phyloP scores from a whole-genome alignment of 106 monocot species.

The Apostasia ramifera region DNA sequence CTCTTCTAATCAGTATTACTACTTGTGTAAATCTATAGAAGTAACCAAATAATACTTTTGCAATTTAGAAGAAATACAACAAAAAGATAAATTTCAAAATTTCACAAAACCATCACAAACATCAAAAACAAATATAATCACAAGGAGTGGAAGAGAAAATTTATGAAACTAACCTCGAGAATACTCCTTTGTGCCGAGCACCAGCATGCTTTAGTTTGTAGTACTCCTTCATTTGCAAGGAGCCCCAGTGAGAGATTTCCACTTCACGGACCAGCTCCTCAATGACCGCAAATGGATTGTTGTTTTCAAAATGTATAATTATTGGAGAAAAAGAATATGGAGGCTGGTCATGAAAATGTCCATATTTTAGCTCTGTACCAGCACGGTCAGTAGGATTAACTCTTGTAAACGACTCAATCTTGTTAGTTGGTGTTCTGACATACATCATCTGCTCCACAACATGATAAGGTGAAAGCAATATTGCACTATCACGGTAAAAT shows the following conservation, averaged over 20 bases:
- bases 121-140: background rate
- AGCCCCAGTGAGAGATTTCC: constrained; percentile 90
- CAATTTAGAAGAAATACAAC: background rate
- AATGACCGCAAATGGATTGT: constrained; percentile 82
- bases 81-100: background rate
- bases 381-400: constrained; percentile 54
- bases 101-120: background rate
- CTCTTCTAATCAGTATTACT: background rate
- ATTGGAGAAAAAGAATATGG: constrained; percentile 71
- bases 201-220: constrained; percentile 77
- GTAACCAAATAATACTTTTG: background rate
- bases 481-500: constrained; percentile 69
- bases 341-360: constrained; percentile 39
- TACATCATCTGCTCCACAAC: constrained; percentile 49
- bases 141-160: background rate
- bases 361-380: constrained; percentile 69
- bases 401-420: constrained; percentile 60
- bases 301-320: constrained; percentile 79
- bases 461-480: constrained; percentile 65
- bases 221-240: constrained; percentile 60
- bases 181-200: constrained; percentile 77
- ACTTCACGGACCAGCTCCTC: constrained; percentile 73
- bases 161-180: constrained; percentile 58
- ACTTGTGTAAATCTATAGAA: background rate
- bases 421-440: constrained; percentile 61